A percentile compares a stretch with the other conserved stretches of the same genome.
Evolutionary conservation across 2,329 filamentous ascomycete genomes (phyloP).

Genomic region (Colletotrichum costaricense): DNA sequence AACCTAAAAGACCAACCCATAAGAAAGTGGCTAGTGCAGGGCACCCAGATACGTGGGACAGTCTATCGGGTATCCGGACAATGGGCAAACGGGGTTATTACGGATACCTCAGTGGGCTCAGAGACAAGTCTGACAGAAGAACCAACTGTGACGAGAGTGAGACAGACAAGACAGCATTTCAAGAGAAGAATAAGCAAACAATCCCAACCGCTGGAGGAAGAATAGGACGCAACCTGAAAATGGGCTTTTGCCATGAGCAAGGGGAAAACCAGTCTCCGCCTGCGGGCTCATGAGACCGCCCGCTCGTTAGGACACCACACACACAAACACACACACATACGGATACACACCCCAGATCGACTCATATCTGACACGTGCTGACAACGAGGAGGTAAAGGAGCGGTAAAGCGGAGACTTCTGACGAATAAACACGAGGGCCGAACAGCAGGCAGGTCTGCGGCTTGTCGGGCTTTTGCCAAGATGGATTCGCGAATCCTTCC

Average conservation of each 20-base stretch:
- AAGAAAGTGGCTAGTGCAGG: constrained; percentile 1
- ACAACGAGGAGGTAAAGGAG: neutral
- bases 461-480: neutral
- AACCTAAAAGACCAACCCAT: constrained; percentile 2
- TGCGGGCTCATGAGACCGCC: neutral
- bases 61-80: neutral
- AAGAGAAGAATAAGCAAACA: too few relatives aligned
- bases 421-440: neutral
- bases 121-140: neutral
- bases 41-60: neutral
- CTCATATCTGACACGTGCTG: constrained; percentile 4
- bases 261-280: neutral
- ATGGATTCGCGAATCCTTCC: neutral
- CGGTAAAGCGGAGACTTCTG: constrained; percentile 1
- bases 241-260: neutral
- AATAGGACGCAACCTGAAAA: neutral
- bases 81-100: neutral
- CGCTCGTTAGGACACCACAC: neutral
- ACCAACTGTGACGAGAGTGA: neutral
- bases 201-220: neutral
- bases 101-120: neutral
- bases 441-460: neutral
- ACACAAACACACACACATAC: too few relatives aligned
- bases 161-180: neutral
- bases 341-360: neutral